Evolutionary conservation across 306 rosid species (phyloP).

Genomic region (Oxytropis ochrocephala): DNA sequence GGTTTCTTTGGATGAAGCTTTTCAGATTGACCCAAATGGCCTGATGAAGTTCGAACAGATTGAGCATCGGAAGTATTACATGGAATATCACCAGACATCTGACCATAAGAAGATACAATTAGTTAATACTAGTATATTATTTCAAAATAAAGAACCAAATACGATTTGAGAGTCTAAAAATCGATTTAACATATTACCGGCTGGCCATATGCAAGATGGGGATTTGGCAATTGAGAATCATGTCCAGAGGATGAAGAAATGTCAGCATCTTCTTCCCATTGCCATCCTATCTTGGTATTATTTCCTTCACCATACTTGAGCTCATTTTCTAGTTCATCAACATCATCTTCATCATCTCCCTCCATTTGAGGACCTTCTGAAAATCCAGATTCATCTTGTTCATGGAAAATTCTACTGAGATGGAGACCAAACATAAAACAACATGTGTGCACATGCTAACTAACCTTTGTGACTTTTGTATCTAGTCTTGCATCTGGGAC

Average conservation of each 20-base stretch:
- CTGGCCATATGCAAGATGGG: conserved; percentile 64
- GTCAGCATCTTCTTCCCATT: conserved; percentile 90
- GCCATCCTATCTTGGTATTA: conserved; percentile 44
- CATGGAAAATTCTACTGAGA: conserved; percentile 3
- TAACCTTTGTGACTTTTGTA: conserved; percentile 83
- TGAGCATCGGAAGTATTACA: conserved; percentile 74
- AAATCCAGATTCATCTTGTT: conserved; percentile 31
- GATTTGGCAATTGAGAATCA: conserved; percentile 75
- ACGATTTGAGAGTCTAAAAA: background rate
- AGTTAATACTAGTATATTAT: background rate
- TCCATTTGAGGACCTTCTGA: conserved; percentile 69
- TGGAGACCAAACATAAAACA: background rate
- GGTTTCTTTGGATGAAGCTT: conserved; percentile 71
- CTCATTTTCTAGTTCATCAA: conserved; percentile 77
- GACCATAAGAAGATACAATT: conserved; percentile 6
- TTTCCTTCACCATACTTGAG: conserved; percentile 59
- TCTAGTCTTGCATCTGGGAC: conserved; percentile 93
- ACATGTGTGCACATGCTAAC: conserved; percentile 15
- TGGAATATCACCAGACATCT: conserved; percentile 87
- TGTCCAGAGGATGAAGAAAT: conserved; percentile 85
- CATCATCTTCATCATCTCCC: conserved; percentile 86
- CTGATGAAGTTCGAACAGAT: conserved; percentile 71
- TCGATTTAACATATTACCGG: conserved; percentile 35
- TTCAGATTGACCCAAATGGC: conserved; percentile 73
- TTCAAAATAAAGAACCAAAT: background rate